These are phyloP conservation scores for Myxozyma lipomycoides DNA, from an alignment of 805 yeast genomes.

Conservation along the genomic window DNA sequence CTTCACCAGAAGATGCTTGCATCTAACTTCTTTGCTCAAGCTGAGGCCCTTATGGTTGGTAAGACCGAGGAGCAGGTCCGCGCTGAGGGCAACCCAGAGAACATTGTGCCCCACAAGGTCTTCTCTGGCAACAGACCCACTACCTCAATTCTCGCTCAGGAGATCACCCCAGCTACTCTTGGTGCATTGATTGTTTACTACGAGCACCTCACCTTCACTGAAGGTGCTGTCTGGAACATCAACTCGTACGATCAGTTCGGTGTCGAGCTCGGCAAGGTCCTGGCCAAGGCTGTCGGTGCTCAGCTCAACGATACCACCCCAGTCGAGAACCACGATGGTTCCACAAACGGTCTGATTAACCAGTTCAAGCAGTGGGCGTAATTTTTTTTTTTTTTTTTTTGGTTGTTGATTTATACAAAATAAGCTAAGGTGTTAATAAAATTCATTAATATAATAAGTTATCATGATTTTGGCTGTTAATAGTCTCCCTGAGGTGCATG, in stretches of 20 bases:
- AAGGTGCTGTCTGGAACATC: constrained; percentile 99
- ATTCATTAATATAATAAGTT: too few relatives aligned
- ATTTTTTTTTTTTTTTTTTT: too few relatives aligned
- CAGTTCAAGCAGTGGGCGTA: constrained; percentile 69
- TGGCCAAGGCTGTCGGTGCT: constrained; percentile 91
- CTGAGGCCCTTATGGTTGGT: constrained; percentile 97
- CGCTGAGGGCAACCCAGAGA: constrained; percentile 41
- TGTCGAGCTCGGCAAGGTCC: constrained; percentile 96
- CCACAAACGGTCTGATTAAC: constrained; percentile 91
- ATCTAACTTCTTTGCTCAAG: constrained; percentile 97
- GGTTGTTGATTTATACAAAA: too few relatives aligned
- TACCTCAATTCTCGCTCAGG: constrained; percentile 91
- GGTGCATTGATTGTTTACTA: constrained; percentile 97
- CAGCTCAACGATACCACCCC: constrained; percentile 66
- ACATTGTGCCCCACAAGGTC: constrained; percentile 88
- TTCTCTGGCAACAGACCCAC: constrained; percentile 99
- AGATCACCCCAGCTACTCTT: constrained; percentile 92
- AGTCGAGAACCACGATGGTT: constrained; percentile 74
- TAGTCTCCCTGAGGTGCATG: too few relatives aligned
- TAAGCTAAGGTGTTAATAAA: too few relatives aligned
- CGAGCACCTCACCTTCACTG: constrained; percentile 95
- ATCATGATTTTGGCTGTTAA: too few relatives aligned
- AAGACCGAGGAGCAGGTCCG: constrained; percentile 48
- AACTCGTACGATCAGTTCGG: constrained; percentile 99
- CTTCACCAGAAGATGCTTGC: constrained; percentile 97